Evolutionary conservation across 495 filamentous ascomycete species (phyloP).

Genomic region (Aspergillus saccharolyticus): DNA sequence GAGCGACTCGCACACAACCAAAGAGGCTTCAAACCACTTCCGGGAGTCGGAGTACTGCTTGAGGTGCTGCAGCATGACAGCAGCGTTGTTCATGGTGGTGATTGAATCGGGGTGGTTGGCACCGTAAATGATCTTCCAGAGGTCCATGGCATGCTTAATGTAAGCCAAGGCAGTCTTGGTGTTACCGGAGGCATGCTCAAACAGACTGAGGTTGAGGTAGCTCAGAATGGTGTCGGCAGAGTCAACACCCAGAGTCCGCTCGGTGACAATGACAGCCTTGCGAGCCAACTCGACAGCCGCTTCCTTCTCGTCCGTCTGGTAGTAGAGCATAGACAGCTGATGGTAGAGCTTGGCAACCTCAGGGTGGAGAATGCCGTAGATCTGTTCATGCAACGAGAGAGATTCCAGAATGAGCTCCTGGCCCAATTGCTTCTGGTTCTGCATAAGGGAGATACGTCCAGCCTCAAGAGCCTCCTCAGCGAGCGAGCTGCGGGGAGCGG

Average conservation of each 20-base stretch:
- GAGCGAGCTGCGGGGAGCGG: constrained; percentile 77
- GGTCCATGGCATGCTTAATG: constrained; percentile 84
- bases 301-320: constrained; percentile 90
- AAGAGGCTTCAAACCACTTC: constrained; percentile 92
- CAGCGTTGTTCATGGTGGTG: constrained; percentile 97
- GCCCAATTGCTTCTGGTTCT: constrained; percentile 91
- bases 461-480: constrained; percentile 96
- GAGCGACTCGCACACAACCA: constrained; percentile 77
- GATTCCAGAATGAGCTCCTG: constrained; percentile 95
- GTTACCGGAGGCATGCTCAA: constrained; percentile 86
- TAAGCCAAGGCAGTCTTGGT: constrained; percentile 78
- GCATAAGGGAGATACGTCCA: constrained; percentile 87
- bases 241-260: constrained; percentile 91
- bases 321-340: constrained; percentile 90
- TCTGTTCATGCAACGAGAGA: constrained; percentile 94
- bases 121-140: constrained; percentile 97
- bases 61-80: constrained; percentile 94
- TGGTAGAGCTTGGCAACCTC: constrained; percentile 96
- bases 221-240: constrained; percentile 86
- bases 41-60: constrained; percentile 90
- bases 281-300: constrained; percentile 90
- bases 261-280: constrained; percentile 93
- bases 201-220: constrained; percentile 94
- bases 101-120: constrained; percentile 92
- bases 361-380: constrained; percentile 95